Evolutionary conservation across 2,329 filamentous ascomycete species (phyloP), one percentile per base, ranked within the genome.

Genomic region (Fusarium napiforme): DNA sequence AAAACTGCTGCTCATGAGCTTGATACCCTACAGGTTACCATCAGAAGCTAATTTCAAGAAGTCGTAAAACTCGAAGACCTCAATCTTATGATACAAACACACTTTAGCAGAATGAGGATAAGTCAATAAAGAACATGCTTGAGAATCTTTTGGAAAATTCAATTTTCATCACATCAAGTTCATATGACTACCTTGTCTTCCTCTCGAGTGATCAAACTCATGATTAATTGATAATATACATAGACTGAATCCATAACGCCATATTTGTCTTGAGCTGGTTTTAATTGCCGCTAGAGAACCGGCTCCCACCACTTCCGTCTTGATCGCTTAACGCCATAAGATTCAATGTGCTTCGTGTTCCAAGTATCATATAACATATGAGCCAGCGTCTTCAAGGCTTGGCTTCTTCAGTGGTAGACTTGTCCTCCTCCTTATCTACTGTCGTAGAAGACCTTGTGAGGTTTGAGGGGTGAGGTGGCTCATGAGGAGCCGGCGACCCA

Each of bases 401-500:
- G 37, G 37, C 37, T n/a, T 62, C 62, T 26, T 73, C 70, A 32
- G 69, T 42, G 5, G 64, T 32, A 37, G 68, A 47, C 53, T 68
- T 75, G 4, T 73, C 72, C 5, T 73, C 64, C 37, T 78, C 79
- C 56, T 85, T 85, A 32, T 85, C 85, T 8, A 81, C 84, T 6
- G 82, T 76, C 1, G 85, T 86, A 21, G 84, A 85, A 5, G 86
- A 85, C 21, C 84, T 84, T 15, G 82, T 84, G 43, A 89, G 79
- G 19, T 85, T 83, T 3, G 87, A 89, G 28, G 83, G 83, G 32
- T 85, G 82, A n/a, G 82, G 75, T 9, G 87, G 87, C 69, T 88
- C 87, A 43, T 84, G 84, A 53, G 62, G 79, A 55, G 66, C 75
- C 70, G 62, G 70, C 46, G 72, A 72, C 19, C 81, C 78, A n/a